These are phyloP conservation scores for Exsudoporus floridanus DNA, from an alignment of 1,284 basidiomycete species.

Conservation along the genomic window DNA sequence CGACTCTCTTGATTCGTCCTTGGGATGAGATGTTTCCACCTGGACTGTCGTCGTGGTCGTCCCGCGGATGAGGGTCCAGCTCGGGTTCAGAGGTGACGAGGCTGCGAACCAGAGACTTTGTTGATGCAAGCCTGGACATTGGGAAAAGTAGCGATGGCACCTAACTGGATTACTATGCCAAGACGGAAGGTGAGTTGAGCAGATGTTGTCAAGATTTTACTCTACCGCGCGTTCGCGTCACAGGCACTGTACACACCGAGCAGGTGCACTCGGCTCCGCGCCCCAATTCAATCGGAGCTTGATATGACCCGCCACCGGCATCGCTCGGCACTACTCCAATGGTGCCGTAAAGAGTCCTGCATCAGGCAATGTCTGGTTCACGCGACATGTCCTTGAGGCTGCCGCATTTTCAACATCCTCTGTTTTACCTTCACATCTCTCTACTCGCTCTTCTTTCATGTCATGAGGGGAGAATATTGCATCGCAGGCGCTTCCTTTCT, in stretches of 20 bases:
- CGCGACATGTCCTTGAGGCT: conserved; percentile 27
- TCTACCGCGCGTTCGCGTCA: conserved; percentile 13
- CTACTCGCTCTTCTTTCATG: conserved; percentile 25
- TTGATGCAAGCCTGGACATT: conserved; percentile 32
- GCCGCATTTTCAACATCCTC: conserved; percentile 25
- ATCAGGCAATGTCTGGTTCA: conserved; percentile 2
- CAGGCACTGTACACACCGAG: not conserved
- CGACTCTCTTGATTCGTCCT: conserved; percentile 39
- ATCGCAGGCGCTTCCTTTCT: conserved; percentile 65
- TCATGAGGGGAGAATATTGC: conserved; percentile 71
- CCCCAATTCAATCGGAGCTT: conserved; percentile 21
- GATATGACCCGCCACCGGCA: conserved; percentile 8
- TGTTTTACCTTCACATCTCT: conserved; percentile 18
- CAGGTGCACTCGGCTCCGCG: not conserved
- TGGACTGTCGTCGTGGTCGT: conserved; percentile 27
- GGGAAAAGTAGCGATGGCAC: conserved; percentile 2
- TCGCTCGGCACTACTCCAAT: conserved; percentile 10
- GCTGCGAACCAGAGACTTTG: conserved; percentile 24
- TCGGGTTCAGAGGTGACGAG: conserved; percentile 23
- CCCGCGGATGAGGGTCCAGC: conserved; percentile 10
- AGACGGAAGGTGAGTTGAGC: not conserved
- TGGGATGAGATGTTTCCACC: conserved; percentile 47
- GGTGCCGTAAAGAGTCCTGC: conserved; percentile 15
- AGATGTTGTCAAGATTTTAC: conserved; percentile 10
- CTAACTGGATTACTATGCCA: conserved; percentile 14